A percentile compares a stretch with the other conserved stretches of the same genome.
phyloP scores from a whole-genome alignment of 2,329 filamentous ascomycete species.

The Nectriaceae sp. region DNA sequence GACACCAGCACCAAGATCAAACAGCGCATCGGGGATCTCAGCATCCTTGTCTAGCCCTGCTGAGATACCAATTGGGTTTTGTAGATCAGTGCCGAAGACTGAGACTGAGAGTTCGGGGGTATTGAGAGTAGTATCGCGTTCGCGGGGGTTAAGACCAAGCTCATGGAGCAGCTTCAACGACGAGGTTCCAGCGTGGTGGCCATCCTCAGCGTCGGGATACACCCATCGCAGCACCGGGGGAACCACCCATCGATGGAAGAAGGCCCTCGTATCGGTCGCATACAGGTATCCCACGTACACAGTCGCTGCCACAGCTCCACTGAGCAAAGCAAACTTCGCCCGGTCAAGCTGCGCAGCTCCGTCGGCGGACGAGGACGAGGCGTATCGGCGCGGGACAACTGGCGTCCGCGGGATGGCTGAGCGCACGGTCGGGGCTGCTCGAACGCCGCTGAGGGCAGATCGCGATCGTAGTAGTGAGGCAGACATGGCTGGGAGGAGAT shows the following conservation, averaged over 20 bases:
- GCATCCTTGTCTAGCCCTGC: constrained; percentile 94
- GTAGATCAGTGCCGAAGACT: constrained; percentile 76
- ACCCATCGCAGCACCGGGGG: constrained; percentile 66
- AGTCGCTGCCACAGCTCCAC: constrained; percentile 43
- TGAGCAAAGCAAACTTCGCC: constrained; percentile 42
- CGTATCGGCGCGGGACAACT: constrained; percentile 30
- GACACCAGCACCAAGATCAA: constrained; percentile 80
- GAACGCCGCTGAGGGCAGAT: constrained; percentile 18
- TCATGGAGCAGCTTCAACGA: constrained; percentile 72
- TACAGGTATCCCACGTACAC: constrained; percentile 63
- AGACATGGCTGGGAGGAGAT: constrained; percentile 28
- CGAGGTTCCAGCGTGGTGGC: constrained; percentile 78
- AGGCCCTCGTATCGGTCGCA: constrained; percentile 73
- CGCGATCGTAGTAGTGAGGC: constrained; percentile 27
- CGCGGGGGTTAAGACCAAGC: constrained; percentile 77
- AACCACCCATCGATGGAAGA: constrained; percentile 66
- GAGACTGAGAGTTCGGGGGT: constrained; percentile 37
- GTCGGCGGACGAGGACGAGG: constrained; percentile 33
- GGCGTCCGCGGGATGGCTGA: constrained; percentile 18
- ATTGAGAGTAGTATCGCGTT: constrained; percentile 58
- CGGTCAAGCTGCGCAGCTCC: constrained; percentile 27
- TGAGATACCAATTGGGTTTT: constrained; percentile 92
- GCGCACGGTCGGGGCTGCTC: constrained; percentile 21
- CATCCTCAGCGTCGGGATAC: constrained; percentile 81
- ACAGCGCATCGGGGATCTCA: constrained; percentile 81